Base-by-base conservation (phyloP, 805 yeast species). In the Kodamaea sagamina region DNA sequence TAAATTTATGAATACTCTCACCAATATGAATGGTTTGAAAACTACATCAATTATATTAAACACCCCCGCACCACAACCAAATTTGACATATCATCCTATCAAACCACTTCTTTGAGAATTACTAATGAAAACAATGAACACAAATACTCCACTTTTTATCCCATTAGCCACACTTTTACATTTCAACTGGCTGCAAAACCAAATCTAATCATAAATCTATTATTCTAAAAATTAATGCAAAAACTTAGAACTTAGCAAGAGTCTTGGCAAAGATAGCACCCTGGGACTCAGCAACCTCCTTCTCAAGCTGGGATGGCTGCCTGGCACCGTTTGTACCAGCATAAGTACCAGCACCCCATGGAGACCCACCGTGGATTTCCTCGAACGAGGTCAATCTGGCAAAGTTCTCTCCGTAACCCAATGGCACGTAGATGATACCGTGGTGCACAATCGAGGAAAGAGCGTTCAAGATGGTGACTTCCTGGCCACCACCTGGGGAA, bases 281-380 rank as follows among this genome's bases (percentile, higher is more conserved):
- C 71, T 87, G 95, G 50, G 68, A 71, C 42, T 61, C 63, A 42
- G 86, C 90, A 48, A 83, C 58, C 52, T 74, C 72, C 64, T 78
- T 70, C 71, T 87, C 95, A 50, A 79, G 65, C 40, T 68, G 77
- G 43, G 80, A 59, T 35, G 89, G 85, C 51, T 62, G 65, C 72
- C 92, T 82, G 32, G 88, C 77, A 54, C 95, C 95, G 58, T 84
- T 89, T 17, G 79, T 68, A 51, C 84, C 92, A 26, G 95, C 88
- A 52, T 76, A 73, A 45, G 86, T 71, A 59, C 92, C 93, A 34
- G 95, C 89, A 66, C 95, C 95, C 85, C 89, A 88, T 41, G 95
- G 78, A 43, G 90, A 79, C 55, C 85, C 84, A 56, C 95, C 95
- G 59, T 84, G 90, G 44, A 77, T 73, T 68, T 83, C 90, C 15